A percentile compares a stretch with the other conserved stretches of the same genome.
phyloP scores from a whole-genome alignment of 768 basidiomycete species.

The Lactarius sanguifluus region DNA sequence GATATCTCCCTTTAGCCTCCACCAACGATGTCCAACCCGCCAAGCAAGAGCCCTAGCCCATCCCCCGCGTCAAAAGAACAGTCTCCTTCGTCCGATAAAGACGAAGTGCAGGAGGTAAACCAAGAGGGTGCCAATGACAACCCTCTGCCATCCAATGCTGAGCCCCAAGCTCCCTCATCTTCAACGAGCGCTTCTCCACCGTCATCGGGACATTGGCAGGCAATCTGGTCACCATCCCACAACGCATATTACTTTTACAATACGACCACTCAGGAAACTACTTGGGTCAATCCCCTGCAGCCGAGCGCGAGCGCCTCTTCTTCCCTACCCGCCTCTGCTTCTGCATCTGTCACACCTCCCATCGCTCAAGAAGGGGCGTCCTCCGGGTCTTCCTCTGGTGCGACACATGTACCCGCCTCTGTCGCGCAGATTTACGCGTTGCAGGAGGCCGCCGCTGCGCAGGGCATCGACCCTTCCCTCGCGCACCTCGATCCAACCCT shows the following conservation, averaged over 20 bases:
- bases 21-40: constrained; percentile 14
- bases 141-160: background rate
- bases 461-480: constrained; percentile 81
- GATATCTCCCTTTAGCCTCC: constrained; percentile 11
- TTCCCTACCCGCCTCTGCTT: constrained; percentile 30
- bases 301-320: constrained; percentile 21
- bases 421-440: constrained; percentile 46
- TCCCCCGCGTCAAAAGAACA: constrained; percentile 8
- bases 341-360: constrained; percentile 34
- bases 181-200: constrained; percentile 22
- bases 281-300: constrained; percentile 78
- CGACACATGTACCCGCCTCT: constrained; percentile 29
- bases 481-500: constrained; percentile 80
- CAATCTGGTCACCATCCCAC: constrained; percentile 73
- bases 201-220: constrained; percentile 60
- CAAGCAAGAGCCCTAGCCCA: constrained; percentile 15
- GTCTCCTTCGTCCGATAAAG: constrained; percentile 11
- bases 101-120: background rate
- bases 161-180: constrained; percentile 11
- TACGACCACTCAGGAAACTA: constrained; percentile 70
- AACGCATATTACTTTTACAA: constrained; percentile 88
- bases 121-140: background rate
- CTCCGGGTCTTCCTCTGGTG: constrained; percentile 35
- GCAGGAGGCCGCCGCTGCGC: constrained; percentile 69
- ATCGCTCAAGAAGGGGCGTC: constrained; percentile 26